Evolutionary conservation across 2,329 filamentous ascomycete species (phyloP).

Genomic region (Xylariaceae sp.): DNA sequence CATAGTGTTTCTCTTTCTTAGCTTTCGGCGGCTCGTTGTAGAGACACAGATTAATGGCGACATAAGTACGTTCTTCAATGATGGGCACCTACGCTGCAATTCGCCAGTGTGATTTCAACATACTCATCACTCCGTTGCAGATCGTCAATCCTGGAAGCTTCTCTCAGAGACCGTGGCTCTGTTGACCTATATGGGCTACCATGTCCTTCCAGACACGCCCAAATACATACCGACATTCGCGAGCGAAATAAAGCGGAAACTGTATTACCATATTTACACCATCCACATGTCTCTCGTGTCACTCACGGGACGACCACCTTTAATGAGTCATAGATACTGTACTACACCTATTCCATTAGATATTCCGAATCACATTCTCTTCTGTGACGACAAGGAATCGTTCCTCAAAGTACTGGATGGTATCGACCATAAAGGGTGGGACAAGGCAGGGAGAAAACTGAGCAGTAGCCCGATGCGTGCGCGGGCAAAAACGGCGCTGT

Average conservation of each 20-base stretch:
- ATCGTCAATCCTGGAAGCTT: slow-evolving; percentile 26
- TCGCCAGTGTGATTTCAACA: too few relatives aligned
- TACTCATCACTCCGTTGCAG: slow-evolving; percentile 7
- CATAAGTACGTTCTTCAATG: slow-evolving; percentile 11
- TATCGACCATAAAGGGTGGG: slow-evolving; percentile 40
- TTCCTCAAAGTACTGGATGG: slow-evolving; percentile 25
- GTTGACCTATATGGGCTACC: slow-evolving; percentile 49
- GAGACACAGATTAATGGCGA: slow-evolving; percentile 10
- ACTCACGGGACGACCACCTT: slow-evolving; percentile 42
- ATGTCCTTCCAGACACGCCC: slow-evolving; percentile 36
- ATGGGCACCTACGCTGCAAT: neutral
- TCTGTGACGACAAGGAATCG: slow-evolving; percentile 27
- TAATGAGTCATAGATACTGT: slow-evolving; percentile 35
- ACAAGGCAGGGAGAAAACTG: slow-evolving; percentile 30
- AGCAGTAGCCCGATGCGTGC: slow-evolving; percentile 32
- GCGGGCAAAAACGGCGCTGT: slow-evolving; percentile 39
- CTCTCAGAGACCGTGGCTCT: slow-evolving; percentile 27
- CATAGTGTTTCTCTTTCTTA: slow-evolving; percentile 7
- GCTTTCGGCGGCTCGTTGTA: slow-evolving; percentile 4
- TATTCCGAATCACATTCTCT: slow-evolving; percentile 36
- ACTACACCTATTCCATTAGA: slow-evolving; percentile 41
- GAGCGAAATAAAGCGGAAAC: slow-evolving; percentile 28
- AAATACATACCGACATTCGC: slow-evolving; percentile 21
- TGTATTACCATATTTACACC: slow-evolving; percentile 34
- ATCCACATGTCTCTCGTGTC: slow-evolving; percentile 39